A percentile compares a stretch with the other conserved stretches of the same genome.
These are phyloP conservation scores for Penicillium paneum DNA, from an alignment of 2,329 filamentous ascomycete genomes.

Conservation along the genomic window DNA sequence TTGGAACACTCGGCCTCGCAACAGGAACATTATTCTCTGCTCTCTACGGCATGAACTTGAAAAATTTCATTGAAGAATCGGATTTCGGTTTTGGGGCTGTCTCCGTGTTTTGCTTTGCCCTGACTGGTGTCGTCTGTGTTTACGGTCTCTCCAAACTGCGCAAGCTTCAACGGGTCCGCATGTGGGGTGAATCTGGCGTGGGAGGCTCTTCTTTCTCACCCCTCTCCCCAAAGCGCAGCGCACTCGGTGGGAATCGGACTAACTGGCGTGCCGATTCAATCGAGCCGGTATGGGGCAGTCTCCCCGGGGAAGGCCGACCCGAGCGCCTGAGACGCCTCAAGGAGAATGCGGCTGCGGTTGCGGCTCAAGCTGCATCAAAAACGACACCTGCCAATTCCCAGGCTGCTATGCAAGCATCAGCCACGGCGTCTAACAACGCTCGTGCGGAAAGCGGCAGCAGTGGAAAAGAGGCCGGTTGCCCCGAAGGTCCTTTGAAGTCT, in stretches of 20 bases:
- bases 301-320: constrained; percentile 39
- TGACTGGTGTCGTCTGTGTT: constrained; percentile 73
- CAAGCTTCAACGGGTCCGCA: constrained; percentile 81
- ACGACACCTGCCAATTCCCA: constrained; percentile 2
- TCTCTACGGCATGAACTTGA: constrained; percentile 99
- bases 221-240: constrained; percentile 25
- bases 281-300: constrained; percentile 40
- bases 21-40: constrained; percentile 93
- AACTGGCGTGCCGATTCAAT: constrained; percentile 47
- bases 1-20: constrained; percentile 89
- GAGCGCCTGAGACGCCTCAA: constrained; percentile 39
- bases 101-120: constrained; percentile 64
- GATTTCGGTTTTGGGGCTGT: constrained; percentile 79
- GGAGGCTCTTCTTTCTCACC: constrained; percentile 31
- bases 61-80: constrained; percentile 96
- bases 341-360: constrained; percentile 29
- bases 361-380: constrained; percentile 20
- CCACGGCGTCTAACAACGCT: not conserved
- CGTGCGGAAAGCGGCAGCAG: not conserved
- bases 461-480: constrained; percentile 1
- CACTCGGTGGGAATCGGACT: constrained; percentile 25
- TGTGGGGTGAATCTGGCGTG: constrained; percentile 64
- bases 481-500: not conserved
- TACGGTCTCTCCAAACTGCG: constrained; percentile 82
- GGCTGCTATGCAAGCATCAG: constrained; percentile 9